Evolutionary conservation across 345 rosid species (phyloP).

Genomic region (Microcos paniculata): DNA sequence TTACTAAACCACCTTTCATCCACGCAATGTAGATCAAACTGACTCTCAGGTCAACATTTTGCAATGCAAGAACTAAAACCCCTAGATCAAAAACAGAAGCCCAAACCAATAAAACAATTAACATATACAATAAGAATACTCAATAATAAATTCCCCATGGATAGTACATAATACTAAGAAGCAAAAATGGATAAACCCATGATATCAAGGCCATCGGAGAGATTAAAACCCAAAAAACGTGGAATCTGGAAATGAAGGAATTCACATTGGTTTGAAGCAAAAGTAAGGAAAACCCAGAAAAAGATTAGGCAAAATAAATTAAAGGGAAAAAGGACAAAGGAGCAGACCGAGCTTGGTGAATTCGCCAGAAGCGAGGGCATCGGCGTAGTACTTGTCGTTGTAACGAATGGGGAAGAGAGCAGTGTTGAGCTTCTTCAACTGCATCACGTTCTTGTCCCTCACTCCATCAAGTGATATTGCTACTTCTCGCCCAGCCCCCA

Average conservation of each 20-base stretch:
- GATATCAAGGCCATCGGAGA: not conserved
- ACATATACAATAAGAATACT: not conserved
- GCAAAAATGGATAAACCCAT: not conserved
- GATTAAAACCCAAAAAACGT: not conserved
- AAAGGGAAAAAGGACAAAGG: not conserved
- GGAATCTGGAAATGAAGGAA: not conserved
- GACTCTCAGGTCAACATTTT: too few species aligned
- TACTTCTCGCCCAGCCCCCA: constrained; percentile 81
- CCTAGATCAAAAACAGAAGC: not conserved
- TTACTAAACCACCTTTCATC: too few species aligned
- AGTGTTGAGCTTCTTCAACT: constrained; percentile 90
- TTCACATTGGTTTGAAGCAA: not conserved
- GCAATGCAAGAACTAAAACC: too few species aligned
- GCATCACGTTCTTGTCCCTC: constrained; percentile 98
- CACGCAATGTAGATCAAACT: too few species aligned
- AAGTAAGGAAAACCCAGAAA: not conserved
- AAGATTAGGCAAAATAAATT: not conserved
- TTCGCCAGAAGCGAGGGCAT: constrained; percentile 84
- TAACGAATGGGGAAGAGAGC: constrained; percentile 93
- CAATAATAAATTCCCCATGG: not conserved
- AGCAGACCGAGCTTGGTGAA: constrained; percentile 84
- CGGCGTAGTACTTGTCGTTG: constrained; percentile 86
- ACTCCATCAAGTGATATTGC: constrained; percentile 84
- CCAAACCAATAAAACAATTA: not conserved
- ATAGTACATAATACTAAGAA: not conserved